Conservation (phyloP, 495 filamentous ascomycete species). For the Aspergillus homomorphus region DNA sequence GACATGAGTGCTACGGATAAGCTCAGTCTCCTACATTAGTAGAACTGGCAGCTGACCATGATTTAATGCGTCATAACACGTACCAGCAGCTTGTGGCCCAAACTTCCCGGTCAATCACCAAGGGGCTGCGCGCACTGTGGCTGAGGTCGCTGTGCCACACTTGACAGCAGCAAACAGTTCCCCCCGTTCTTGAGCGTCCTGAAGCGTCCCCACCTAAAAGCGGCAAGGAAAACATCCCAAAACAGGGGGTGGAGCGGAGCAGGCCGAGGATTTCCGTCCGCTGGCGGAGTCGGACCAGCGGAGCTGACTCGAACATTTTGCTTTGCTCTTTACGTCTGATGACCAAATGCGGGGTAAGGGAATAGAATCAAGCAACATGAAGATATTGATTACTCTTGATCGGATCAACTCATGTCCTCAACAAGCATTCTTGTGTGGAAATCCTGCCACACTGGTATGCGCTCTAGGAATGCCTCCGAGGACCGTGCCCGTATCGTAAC, state of each 20-base stretch:
- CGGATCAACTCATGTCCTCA: not conserved
- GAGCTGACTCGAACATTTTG: not conserved
- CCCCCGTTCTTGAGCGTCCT: not conserved
- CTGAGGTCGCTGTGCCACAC: not conserved
- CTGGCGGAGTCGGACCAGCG: conserved; percentile 12
- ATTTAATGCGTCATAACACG: not conserved
- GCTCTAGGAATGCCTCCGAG: not conserved
- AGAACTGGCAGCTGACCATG: not conserved
- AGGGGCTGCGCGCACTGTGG: not conserved
- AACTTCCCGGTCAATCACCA: not conserved
- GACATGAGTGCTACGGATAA: not conserved
- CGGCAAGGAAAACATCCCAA: conserved; percentile 12
- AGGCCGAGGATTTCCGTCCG: conserved; percentile 8
- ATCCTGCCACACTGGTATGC: not conserved
- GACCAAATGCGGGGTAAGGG: not conserved
- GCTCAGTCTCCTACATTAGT: not conserved
- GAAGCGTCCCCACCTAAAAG: conserved; percentile 8
- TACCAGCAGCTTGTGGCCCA: not conserved
- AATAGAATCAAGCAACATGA: not conserved
- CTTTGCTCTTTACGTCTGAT: not conserved
- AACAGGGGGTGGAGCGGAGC: conserved; percentile 22
- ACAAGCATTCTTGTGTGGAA: not conserved
- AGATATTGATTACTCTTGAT: not conserved
- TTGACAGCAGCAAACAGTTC: not conserved
- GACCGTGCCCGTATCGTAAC: conserved; percentile 9